Percentiles rank a stretch among this genome's conserved stretches.
These are phyloP conservation scores for Cryphonectria japonica DNA, from an alignment of 2,329 filamentous ascomycete genomes.

Conservation along the genomic window DNA sequence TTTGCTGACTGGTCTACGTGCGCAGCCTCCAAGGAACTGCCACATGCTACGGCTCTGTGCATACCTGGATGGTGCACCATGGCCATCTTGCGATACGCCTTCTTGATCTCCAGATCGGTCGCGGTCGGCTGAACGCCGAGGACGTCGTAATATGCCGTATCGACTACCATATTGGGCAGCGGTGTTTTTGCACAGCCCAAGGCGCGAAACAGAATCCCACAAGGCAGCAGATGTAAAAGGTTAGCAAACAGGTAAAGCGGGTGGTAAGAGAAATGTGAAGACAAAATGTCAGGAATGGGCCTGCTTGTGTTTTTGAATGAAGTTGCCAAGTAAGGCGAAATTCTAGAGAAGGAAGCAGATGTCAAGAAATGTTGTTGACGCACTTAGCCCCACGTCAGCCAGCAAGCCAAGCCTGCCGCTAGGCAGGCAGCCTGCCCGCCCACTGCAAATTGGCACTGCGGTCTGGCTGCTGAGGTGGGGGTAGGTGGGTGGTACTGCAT, in stretches of 20 bases:
- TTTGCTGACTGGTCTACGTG: neutral
- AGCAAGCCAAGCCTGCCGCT: neutral
- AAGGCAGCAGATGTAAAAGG: neutral
- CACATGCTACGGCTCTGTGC: slow-evolving; percentile 28
- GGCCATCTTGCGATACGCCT: slow-evolving; percentile 92
- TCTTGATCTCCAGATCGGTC: slow-evolving; percentile 92
- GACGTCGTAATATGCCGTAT: slow-evolving; percentile 86
- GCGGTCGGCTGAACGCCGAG: slow-evolving; percentile 84
- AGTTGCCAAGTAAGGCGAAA: neutral
- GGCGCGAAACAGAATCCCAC: neutral
- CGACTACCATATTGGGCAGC: slow-evolving; percentile 71
- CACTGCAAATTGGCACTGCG: slow-evolving; percentile 12
- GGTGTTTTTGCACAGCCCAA: slow-evolving; percentile 3
- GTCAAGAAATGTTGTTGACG: slow-evolving; percentile 9
- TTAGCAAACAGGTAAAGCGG: neutral
- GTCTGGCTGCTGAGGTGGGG: neutral
- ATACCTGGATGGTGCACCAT: slow-evolving; percentile 89
- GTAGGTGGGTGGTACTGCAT: neutral
- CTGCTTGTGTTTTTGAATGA: neutral
- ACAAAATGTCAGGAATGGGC: neutral
- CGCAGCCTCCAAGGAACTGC: neutral
- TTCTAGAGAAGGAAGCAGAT: neutral
- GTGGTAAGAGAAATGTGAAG: neutral
- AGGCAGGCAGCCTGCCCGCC: neutral
- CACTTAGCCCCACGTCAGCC: slow-evolving; percentile 12